These are phyloP conservation scores for Canavalia ensiformis DNA, from an alignment of 306 rosid species.

Conservation along the genomic window DNA sequence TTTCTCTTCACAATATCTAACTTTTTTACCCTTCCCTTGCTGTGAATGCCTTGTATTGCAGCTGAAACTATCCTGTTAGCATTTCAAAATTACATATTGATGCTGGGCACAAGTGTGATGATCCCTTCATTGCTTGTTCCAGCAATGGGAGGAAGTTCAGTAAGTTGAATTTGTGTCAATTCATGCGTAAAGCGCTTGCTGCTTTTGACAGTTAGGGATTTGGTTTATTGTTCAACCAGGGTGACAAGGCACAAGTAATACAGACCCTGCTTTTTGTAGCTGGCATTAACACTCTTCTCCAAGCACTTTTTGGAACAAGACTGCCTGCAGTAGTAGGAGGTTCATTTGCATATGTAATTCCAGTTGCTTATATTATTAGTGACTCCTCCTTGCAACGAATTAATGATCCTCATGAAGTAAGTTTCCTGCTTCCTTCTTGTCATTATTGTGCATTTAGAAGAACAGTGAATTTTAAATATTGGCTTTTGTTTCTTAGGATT, in stretches of 20 bases:
- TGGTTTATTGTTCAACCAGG: slow-evolving; percentile 48
- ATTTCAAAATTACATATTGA: slow-evolving; percentile 86
- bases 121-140: slow-evolving; percentile 76
- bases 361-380: slow-evolving; percentile 69
- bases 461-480: slow-evolving; percentile 1
- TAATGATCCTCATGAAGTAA: slow-evolving; percentile 72
- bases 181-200: slow-evolving; percentile 14
- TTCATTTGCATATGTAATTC: slow-evolving; percentile 78
- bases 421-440: slow-evolving; percentile 35
- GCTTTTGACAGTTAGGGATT: not conserved
- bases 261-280: slow-evolving; percentile 89
- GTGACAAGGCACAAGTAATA: slow-evolving; percentile 82
- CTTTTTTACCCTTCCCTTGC: slow-evolving; percentile 24
- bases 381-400: slow-evolving; percentile 74
- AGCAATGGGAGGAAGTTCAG: slow-evolving; percentile 86
- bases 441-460: not conserved
- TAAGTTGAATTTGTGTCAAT: slow-evolving; percentile 51
- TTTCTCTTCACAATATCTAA: not conserved
- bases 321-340: slow-evolving; percentile 92
- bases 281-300: slow-evolving; percentile 88
- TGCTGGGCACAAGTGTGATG: slow-evolving; percentile 89
- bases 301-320: slow-evolving; percentile 89
- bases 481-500: not conserved
- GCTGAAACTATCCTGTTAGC: slow-evolving; percentile 79
- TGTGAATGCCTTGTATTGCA: slow-evolving; percentile 55